A percentile compares a stretch with the other conserved stretches of the same genome.
Evolutionary conservation across 2,329 filamentous ascomycete species (phyloP).

Genomic region (Ophiostoma quercus): DNA sequence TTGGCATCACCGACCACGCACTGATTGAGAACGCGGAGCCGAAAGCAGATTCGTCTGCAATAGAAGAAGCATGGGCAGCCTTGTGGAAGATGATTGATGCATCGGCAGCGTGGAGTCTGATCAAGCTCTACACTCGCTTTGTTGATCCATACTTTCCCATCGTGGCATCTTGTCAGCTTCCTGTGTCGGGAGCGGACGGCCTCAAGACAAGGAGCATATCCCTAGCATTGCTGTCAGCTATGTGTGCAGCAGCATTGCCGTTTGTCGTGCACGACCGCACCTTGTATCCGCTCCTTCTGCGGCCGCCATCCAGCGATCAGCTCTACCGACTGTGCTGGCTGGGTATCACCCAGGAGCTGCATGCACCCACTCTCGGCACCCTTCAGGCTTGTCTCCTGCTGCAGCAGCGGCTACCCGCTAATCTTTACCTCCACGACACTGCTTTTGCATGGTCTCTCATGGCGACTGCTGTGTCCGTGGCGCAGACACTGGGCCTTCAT

Average conservation of each 20-base stretch:
- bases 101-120: conserved; percentile 35
- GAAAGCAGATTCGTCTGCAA: conserved; percentile 28
- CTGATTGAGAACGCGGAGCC: conserved; percentile 35
- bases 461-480: conserved; percentile 34
- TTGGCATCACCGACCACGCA: conserved; percentile 35
- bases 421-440: conserved; percentile 34
- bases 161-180: conserved; percentile 36
- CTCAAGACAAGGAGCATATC: conserved; percentile 34
- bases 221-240: conserved; percentile 38
- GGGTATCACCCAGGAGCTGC: conserved; percentile 33
- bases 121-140: conserved; percentile 40
- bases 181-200: conserved; percentile 14
- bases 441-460: conserved; percentile 35
- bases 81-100: conserved; percentile 33
- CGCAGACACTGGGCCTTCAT: conserved; percentile 33
- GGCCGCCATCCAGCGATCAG: conserved; percentile 31
- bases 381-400: conserved; percentile 35
- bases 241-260: conserved; percentile 42
- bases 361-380: conserved; percentile 34
- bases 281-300: conserved; percentile 33
- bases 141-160: conserved; percentile 43
- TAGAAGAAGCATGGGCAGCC: conserved; percentile 31
- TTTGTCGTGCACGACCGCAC: conserved; percentile 42
- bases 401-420: conserved; percentile 34
- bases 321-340: conserved; percentile 35